phyloP scores from a whole-genome alignment of 768 basidiomycete species.

The Hebeloma cylindrosporum region DNA sequence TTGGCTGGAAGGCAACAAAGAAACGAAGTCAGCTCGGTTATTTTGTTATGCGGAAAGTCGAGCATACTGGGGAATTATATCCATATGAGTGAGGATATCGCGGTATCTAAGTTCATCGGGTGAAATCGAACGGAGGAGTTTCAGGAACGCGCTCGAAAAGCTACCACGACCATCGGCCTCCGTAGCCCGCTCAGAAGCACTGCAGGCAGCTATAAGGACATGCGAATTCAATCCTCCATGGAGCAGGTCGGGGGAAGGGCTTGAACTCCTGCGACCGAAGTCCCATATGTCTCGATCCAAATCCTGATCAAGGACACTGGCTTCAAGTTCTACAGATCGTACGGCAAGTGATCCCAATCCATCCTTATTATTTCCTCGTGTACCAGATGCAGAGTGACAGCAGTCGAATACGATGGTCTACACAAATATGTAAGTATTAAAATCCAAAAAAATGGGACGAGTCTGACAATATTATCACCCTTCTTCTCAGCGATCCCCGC shows the following conservation, averaged over 20 bases:
- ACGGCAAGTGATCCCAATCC: no score
- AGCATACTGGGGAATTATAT: conserved; percentile 13
- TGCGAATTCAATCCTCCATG: conserved; percentile 9
- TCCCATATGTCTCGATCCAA: conserved; percentile 6
- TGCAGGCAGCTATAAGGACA: conserved; percentile 12
- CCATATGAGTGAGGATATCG: conserved; percentile 11
- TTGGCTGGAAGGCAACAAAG: conserved; percentile 8
- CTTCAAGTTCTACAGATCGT: conserved; percentile 5
- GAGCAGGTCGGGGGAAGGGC: neutral
- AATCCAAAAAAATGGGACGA: no score
- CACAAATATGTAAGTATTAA: neutral
- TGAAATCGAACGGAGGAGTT: neutral
- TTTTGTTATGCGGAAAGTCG: neutral
- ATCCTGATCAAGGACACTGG: neutral
- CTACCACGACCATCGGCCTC: conserved; percentile 10
- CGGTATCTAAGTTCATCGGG: conserved; percentile 10
- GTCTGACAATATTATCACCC: no score
- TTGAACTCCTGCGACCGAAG: neutral
- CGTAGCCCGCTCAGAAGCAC: conserved; percentile 2
- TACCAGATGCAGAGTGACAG: conserved; percentile 15
- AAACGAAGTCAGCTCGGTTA: no score
- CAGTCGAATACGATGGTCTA: conserved; percentile 17
- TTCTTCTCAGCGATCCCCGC: no score
- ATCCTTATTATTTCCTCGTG: conserved; percentile 1
- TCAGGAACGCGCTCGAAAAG: conserved; percentile 14